Base-by-base conservation (phyloP, 2,329 filamentous ascomycete species). In the Colletotrichum sp. region DNA sequence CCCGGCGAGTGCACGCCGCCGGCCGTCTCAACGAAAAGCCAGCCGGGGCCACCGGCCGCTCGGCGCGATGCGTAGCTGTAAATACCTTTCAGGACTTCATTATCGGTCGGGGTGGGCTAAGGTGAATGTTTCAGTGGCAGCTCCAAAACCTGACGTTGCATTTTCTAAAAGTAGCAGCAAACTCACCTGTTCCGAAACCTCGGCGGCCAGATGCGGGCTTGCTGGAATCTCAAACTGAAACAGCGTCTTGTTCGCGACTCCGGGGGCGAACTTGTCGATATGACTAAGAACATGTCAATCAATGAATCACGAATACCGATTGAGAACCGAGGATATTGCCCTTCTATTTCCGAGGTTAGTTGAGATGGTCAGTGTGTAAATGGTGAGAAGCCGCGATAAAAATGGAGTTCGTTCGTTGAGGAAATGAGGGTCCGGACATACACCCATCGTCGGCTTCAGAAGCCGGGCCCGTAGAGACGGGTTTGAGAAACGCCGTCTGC, bases 1-100 rank as follows among this genome's bases (percentile, higher is more conserved):
- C 91, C 91, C 0, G 95, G 95, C 0, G 95, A 96, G 77, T 96
- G 92, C 0, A 96, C 94, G 1, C 95, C 95, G 1, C 95, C 95
- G 2, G 95, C 95, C 3, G 95, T 97, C 82, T 98, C 95, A 62
- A 97, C 87, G 63, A 98, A 89, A 2, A 94, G 85, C 84, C 93
- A 91, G n/a, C 90, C 90, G 62, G 86, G 82, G 6, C 85, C 84
- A 4, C 79, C 79, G 24, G 82, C 80, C 5, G 89, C 87, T 70
- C 86, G 87, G n/a, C 84, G 79, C 8, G 83, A 81, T 2, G 89
- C 86, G 71, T 88, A 85, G 2, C 85, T 81, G 64, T 88, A 86
- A 36, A 93, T 87, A 9, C 85, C 84, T 4, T 84, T 80, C 6
- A 93, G 81, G 2, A 94, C 86, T 2, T 87, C 83, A 15, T 88